Evolutionary conservation across 1,284 basidiomycete species (phyloP), one percentile per base, ranked within the genome.

Genomic region (Heterobasidion occidentale): DNA sequence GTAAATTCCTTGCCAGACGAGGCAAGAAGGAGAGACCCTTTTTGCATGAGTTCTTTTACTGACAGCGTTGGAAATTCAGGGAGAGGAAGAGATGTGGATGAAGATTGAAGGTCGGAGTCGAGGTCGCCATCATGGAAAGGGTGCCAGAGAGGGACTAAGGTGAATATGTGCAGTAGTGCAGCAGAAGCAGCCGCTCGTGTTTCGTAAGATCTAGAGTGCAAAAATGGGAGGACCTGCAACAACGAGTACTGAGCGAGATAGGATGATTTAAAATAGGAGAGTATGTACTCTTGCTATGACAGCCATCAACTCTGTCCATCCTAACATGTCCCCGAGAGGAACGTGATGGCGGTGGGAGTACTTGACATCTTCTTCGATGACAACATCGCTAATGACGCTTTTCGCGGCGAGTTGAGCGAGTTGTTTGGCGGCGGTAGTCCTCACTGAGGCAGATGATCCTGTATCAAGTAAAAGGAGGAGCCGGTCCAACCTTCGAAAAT

Each of bases 381-480:
- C 79, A 54, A 91, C 90, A 74, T 94, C 91, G 62, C 80, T 82
- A 64, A 86, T 83, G 61, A 94, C 83, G 64, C 84, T 86, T 70
- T 90, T 87, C 19, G 82, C 88, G 2, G 94, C 93, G 57, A 96
- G 80, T 65, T 94, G 90, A 1, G 92, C 94, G 47, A 97, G 80
- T 70, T 97, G 94, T 67, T 92, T 92, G 9, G 94, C 94, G 3
- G 94, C 94, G 15, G 94, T 94, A 60, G 85, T 84, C 66, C 92
- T 83, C 58, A 96, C 88, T 51, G 90, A 88, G 52, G 81, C 75
- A 3, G 91, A 92, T 35, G 93, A 94, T 51, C 94, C 94, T 48
- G 91, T 91, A 71, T 95, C 94, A 66, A 96, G 83, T 52, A 96
- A 77, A 68, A 91, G 82, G 65, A 96, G 87, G 75, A 96, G 86